Evolutionary conservation across 495 filamentous ascomycete species (phyloP).

Genomic region (Penicilliopsis zonata): DNA sequence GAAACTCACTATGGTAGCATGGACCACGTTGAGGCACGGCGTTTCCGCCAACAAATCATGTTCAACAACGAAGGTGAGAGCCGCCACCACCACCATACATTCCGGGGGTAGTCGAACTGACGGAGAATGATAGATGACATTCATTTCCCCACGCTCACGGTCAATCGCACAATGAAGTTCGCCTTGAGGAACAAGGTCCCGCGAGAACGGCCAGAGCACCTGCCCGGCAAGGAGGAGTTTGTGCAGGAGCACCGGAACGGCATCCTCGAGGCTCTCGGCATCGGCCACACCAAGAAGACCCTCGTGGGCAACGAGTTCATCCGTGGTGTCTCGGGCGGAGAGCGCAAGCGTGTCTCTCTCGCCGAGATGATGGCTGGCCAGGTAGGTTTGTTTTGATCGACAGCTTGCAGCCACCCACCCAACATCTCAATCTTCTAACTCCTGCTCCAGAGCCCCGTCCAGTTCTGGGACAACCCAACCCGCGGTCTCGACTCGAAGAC

Average conservation of each 20-base stretch:
- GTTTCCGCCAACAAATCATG: slow-evolving; percentile 30
- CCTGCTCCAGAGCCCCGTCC: slow-evolving; percentile 43
- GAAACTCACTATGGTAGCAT: slow-evolving; percentile 22
- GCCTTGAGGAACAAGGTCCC: slow-evolving; percentile 60
- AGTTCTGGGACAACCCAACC: slow-evolving; percentile 79
- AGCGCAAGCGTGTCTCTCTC: slow-evolving; percentile 74
- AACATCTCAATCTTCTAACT: no score
- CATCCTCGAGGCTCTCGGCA: slow-evolving; percentile 65
- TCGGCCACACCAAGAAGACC: slow-evolving; percentile 67
- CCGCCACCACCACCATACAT: no score
- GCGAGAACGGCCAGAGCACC: slow-evolving; percentile 45
- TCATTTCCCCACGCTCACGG: slow-evolving; percentile 70
- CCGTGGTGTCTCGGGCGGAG: slow-evolving; percentile 71
- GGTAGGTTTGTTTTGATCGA: slow-evolving; percentile 33
- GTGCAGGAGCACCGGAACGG: slow-evolving; percentile 56
- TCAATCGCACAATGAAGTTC: slow-evolving; percentile 74
- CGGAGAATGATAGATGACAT: slow-evolving; percentile 41
- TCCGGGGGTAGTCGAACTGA: no score
- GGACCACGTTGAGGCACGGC: slow-evolving; percentile 19
- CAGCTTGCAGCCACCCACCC: slow-evolving; percentile 21
- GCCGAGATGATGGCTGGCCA: slow-evolving; percentile 57
- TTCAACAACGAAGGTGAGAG: slow-evolving; percentile 35
- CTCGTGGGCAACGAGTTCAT: slow-evolving; percentile 74
- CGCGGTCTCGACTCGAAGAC: slow-evolving; percentile 71
- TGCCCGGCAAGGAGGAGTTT: slow-evolving; percentile 37